These are phyloP conservation scores for Ganoderma sinense DNA, from an alignment of 1,284 basidiomycete species.

Conservation along the genomic window DNA sequence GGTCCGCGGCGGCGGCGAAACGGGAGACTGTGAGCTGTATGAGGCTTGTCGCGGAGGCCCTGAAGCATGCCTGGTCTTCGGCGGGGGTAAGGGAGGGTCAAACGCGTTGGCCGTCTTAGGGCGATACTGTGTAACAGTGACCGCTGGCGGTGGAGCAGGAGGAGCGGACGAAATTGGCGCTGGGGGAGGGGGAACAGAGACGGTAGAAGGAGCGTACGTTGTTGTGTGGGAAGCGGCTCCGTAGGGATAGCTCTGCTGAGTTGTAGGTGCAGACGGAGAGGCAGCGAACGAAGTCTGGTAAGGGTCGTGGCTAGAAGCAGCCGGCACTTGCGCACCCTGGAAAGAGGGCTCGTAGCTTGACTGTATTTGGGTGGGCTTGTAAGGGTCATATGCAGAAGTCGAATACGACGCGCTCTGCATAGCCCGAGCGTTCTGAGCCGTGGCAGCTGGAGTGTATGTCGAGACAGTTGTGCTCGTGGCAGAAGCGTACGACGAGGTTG, in stretches of 20 bases:
- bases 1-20: slow-evolving; percentile 39
- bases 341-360: slow-evolving; percentile 1
- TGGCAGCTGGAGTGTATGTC: slow-evolving; percentile 16
- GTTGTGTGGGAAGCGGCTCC: slow-evolving; percentile 18
- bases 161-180: slow-evolving; percentile 21
- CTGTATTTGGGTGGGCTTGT: slow-evolving; percentile 27
- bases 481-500: neutral
- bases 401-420: slow-evolving; percentile 23
- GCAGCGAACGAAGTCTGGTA: slow-evolving; percentile 19
- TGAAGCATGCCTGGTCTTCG: slow-evolving; percentile 52
- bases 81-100: slow-evolving; percentile 76
- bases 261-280: slow-evolving; percentile 1
- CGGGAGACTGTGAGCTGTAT: slow-evolving; percentile 31
- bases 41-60: slow-evolving; percentile 32
- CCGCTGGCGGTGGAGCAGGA: slow-evolving; percentile 43
- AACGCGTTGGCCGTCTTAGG: slow-evolving; percentile 79
- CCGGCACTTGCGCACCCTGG: neutral
- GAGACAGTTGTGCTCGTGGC: neutral
- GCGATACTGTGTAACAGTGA: slow-evolving; percentile 51
- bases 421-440: slow-evolving; percentile 12
- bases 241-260: slow-evolving; percentile 16
- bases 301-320: slow-evolving; percentile 14
- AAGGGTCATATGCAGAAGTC: slow-evolving; percentile 32
- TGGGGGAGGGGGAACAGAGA: slow-evolving; percentile 25
- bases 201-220: slow-evolving; percentile 16